Percentiles rank a stretch among this genome's conserved stretches.
Conservation (phyloP, 2,329 filamentous ascomycete genomes). For the Calonectria ilicicola region DNA sequence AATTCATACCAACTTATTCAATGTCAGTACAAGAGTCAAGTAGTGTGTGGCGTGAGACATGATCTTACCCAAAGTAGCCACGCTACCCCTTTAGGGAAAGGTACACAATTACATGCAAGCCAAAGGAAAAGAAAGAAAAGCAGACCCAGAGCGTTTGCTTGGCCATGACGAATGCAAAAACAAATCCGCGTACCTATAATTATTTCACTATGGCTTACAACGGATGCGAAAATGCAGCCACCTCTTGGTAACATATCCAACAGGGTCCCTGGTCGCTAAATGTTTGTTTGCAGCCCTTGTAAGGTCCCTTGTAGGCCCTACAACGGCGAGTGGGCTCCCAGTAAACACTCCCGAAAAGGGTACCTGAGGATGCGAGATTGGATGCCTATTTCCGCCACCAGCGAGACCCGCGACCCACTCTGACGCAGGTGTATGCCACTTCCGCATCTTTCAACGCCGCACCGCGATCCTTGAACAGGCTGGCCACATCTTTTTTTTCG, state of each 20-base stretch:
- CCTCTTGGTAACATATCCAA: background rate
- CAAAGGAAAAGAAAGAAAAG: too few relatives aligned
- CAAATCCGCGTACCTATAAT: too few relatives aligned
- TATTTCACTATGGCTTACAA: background rate
- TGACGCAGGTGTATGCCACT: slow-evolving; percentile 38
- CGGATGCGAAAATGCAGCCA: background rate
- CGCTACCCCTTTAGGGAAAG: background rate
- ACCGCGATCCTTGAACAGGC: slow-evolving; percentile 12
- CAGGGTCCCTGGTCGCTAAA: background rate
- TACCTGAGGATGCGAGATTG: background rate
- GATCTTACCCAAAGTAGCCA: background rate
- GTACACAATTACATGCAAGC: background rate
- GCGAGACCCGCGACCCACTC: slow-evolving; percentile 35
- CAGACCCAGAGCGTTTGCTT: background rate
- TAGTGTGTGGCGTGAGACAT: background rate
- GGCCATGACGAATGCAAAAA: background rate
- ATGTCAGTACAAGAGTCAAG: background rate
- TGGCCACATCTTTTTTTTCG: slow-evolving; percentile 19
- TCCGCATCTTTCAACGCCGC: slow-evolving; percentile 6
- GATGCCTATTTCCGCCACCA: slow-evolving; percentile 6
- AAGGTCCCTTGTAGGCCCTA: background rate
- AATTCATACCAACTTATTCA: background rate
- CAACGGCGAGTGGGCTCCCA: background rate
- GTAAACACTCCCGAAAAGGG: background rate
- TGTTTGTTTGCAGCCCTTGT: background rate